Percentiles rank a stretch among this genome's conserved stretches.
phyloP scores from a whole-genome alignment of 1,284 basidiomycete genomes.

The Apiotrichum veenhuisii region DNA sequence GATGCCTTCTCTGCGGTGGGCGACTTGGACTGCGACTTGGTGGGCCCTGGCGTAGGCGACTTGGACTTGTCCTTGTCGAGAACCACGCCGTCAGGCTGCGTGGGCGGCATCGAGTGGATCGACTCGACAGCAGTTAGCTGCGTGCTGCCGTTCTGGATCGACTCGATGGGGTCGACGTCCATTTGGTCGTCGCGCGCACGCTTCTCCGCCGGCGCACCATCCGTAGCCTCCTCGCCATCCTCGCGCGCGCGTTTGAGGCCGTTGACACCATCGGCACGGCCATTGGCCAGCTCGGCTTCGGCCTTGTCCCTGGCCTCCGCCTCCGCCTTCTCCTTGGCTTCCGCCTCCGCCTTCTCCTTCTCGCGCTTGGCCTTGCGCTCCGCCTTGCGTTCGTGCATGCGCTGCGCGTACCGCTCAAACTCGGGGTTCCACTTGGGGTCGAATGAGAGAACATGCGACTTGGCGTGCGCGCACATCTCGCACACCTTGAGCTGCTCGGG shows the following conservation, averaged over 20 bases:
- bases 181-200: constrained; percentile 64
- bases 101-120: background rate
- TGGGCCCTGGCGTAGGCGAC: background rate
- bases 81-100: background rate
- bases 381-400: constrained; percentile 65
- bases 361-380: constrained; percentile 64
- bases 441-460: constrained; percentile 79
- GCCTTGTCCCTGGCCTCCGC: constrained; percentile 18
- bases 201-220: constrained; percentile 54
- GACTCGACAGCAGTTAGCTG: background rate
- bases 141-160: constrained; percentile 46
- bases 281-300: background rate
- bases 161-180: constrained; percentile 35
- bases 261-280: constrained; percentile 13
- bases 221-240: constrained; percentile 24
- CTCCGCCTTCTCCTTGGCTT: constrained; percentile 2
- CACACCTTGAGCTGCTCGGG: constrained; percentile 78
- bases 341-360: constrained; percentile 58
- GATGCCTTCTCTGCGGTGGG: background rate
- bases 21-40: background rate
- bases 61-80: no score
- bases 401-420: constrained; percentile 79
- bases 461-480: constrained; percentile 81
- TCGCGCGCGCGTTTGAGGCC: constrained; percentile 26
- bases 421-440: constrained; percentile 77